Evolutionary conservation across 257 asterid genomes (phyloP).

Genomic region (Verbascum thapsus): DNA sequence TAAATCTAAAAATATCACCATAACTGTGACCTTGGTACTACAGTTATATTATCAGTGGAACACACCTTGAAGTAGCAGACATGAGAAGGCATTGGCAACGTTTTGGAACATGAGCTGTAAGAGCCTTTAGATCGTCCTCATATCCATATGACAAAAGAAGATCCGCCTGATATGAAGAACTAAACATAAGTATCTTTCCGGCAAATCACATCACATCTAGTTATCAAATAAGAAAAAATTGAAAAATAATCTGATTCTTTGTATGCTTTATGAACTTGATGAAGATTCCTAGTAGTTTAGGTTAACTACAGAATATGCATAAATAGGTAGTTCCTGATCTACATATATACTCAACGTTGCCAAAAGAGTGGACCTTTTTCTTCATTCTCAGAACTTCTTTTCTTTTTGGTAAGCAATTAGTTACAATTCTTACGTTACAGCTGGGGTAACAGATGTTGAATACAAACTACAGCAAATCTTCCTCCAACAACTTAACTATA

Average conservation of each 20-base stretch:
- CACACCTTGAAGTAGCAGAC: constrained; percentile 97
- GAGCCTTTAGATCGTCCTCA: constrained; percentile 84
- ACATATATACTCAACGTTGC: not conserved
- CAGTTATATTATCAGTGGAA: constrained; percentile 17
- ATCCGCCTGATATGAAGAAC: constrained; percentile 73
- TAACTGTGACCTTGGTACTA: constrained; percentile 11
- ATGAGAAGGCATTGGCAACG: constrained; percentile 95
- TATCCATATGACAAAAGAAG: constrained; percentile 92
- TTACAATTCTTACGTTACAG: constrained; percentile 2
- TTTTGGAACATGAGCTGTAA: constrained; percentile 73
- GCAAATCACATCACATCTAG: not conserved
- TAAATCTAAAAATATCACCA: constrained; percentile 5
- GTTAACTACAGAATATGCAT: not conserved
- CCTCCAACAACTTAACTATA: too few relatives aligned
- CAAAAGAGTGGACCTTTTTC: not conserved
- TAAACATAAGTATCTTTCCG: not conserved
- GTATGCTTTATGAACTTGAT: not conserved
- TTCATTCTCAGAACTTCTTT: not conserved
- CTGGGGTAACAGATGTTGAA: constrained; percentile 9
- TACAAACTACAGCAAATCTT: not conserved
- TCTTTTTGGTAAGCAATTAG: not conserved
- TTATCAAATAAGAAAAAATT: constrained; percentile 13
- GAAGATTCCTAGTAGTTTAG: not conserved
- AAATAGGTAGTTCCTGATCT: not conserved
- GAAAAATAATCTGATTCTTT: not conserved